phyloP scores from a whole-genome alignment of 306 rosid species.

The Trifolium repens region DNA sequence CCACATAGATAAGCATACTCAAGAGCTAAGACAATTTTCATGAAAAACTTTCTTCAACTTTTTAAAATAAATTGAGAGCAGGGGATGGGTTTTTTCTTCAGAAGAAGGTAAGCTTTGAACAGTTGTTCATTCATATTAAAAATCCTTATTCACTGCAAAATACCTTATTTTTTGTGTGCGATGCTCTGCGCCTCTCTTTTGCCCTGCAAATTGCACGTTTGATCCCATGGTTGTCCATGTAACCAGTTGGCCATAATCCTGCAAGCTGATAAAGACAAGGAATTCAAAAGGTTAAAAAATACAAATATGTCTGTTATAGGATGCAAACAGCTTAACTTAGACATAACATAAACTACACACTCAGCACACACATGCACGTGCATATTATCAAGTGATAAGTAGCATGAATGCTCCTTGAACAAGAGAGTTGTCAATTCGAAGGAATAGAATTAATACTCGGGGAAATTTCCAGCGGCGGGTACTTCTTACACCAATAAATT shows the following conservation, averaged over 20 bases:
- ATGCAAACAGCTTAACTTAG: conserved; percentile 25
- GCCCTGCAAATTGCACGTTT: conserved; percentile 92
- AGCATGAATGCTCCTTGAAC: conserved; percentile 31
- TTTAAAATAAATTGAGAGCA: conserved; percentile 11
- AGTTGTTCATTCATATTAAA: conserved; percentile 8
- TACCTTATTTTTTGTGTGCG: conserved; percentile 72
- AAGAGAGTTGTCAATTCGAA: conserved; percentile 4
- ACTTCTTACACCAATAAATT: conserved; percentile 30
- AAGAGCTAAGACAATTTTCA: neutral
- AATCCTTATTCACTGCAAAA: conserved; percentile 31
- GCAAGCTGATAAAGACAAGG: conserved; percentile 73
- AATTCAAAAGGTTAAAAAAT: conserved; percentile 17
- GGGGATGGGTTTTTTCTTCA: conserved; percentile 8
- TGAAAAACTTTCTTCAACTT: conserved; percentile 17
- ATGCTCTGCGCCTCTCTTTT: conserved; percentile 83
- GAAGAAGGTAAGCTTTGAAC: conserved; percentile 17
- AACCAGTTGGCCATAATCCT: conserved; percentile 87
- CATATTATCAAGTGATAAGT: neutral
- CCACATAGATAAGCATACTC: conserved; percentile 1
- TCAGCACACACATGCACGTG: neutral
- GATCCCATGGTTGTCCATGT: conserved; percentile 98
- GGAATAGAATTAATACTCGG: conserved; percentile 20
- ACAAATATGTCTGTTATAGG: conserved; percentile 9
- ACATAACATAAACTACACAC: conserved; percentile 20
- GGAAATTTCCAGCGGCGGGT: neutral